Evolutionary conservation across 2,329 filamentous ascomycete genomes (phyloP).

Genomic region (Aspergillus fumigatus): DNA sequence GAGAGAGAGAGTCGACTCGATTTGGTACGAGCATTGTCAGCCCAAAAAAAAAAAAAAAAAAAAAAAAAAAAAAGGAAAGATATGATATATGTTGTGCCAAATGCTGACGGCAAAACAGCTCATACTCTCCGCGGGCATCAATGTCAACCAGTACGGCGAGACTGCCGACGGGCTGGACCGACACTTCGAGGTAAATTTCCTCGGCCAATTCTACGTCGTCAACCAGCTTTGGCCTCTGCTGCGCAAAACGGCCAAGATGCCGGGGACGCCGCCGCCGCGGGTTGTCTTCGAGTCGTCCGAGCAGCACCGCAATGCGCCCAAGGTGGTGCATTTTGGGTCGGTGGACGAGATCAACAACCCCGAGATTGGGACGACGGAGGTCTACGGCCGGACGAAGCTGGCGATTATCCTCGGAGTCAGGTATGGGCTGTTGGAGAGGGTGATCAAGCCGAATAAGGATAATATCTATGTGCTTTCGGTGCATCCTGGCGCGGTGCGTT

Average conservation of each 20-base stretch:
- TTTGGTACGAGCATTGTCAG: slow-evolving; percentile 24
- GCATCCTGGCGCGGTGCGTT: slow-evolving; percentile 35
- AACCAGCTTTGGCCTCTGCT: slow-evolving; percentile 43
- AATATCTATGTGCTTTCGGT: slow-evolving; percentile 40
- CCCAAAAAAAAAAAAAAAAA: too few relatives aligned
- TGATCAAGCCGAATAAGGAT: slow-evolving; percentile 42
- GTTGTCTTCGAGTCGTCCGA: slow-evolving; percentile 43
- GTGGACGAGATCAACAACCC: slow-evolving; percentile 43
- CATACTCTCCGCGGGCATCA: slow-evolving; percentile 44
- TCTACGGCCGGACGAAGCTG: slow-evolving; percentile 42
- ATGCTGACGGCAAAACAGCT: slow-evolving; percentile 18
- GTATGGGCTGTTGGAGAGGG: slow-evolving; percentile 38
- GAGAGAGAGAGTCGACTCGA: slow-evolving; percentile 38
- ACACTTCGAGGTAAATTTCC: slow-evolving; percentile 43
- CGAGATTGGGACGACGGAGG: slow-evolving; percentile 27
- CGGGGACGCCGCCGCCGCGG: slow-evolving; percentile 32
- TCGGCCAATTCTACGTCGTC: slow-evolving; percentile 42
- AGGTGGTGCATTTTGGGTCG: slow-evolving; percentile 34
- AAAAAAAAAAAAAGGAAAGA: too few relatives aligned
- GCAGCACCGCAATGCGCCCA: slow-evolving; percentile 38
- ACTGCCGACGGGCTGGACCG: slow-evolving; percentile 36
- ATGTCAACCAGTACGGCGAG: slow-evolving; percentile 37
- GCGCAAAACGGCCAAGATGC: slow-evolving; percentile 37
- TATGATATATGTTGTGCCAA: too few relatives aligned
- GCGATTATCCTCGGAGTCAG: slow-evolving; percentile 43